These are phyloP conservation scores for Fomitopsis pulvina DNA, from an alignment of 768 basidiomycete genomes.

Conservation along the genomic window DNA sequence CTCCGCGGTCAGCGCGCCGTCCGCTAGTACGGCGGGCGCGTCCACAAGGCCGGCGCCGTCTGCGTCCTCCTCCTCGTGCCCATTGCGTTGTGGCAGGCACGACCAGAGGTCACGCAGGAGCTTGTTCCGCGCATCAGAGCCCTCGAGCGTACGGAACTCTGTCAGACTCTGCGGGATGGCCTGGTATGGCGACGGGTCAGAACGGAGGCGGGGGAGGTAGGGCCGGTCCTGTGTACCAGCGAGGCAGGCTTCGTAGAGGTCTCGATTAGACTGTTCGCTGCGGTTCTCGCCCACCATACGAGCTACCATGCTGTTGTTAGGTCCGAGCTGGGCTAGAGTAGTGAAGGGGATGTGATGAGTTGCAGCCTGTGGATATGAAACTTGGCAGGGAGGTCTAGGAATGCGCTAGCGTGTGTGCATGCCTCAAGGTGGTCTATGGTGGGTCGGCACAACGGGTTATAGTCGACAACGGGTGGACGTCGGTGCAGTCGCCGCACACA, in stretches of 20 bases:
- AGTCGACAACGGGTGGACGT: not conserved
- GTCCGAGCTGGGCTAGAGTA: not conserved
- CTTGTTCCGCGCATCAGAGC: slow-evolving; percentile 50
- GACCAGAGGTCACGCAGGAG: slow-evolving; percentile 61
- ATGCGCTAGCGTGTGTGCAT: not conserved
- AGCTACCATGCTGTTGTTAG: not conserved
- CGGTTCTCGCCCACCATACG: slow-evolving; percentile 10
- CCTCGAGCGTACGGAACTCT: slow-evolving; percentile 63
- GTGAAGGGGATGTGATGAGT: not conserved
- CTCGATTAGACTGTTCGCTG: slow-evolving; percentile 33
- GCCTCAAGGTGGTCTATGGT: not conserved
- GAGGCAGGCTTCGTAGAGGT: slow-evolving; percentile 45
- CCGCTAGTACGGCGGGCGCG: slow-evolving; percentile 23
- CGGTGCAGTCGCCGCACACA: not conserved
- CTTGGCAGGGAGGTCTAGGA: not conserved
- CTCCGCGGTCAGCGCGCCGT: slow-evolving; percentile 27
- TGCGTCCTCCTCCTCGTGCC: slow-evolving; percentile 11
- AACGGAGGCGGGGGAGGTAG: slow-evolving; percentile 52
- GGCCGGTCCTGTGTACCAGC: slow-evolving; percentile 49
- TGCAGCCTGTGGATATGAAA: too few relatives aligned
- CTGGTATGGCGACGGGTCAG: slow-evolving; percentile 39
- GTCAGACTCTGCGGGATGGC: slow-evolving; percentile 43
- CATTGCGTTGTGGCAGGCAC: slow-evolving; percentile 36
- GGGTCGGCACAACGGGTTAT: not conserved
- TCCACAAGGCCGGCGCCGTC: slow-evolving; percentile 17